Percentiles rank a stretch among this genome's conserved stretches.
These are phyloP conservation scores for Xylariaceae sp. DNA, from an alignment of 2,329 filamentous ascomycete species.

Conservation along the genomic window DNA sequence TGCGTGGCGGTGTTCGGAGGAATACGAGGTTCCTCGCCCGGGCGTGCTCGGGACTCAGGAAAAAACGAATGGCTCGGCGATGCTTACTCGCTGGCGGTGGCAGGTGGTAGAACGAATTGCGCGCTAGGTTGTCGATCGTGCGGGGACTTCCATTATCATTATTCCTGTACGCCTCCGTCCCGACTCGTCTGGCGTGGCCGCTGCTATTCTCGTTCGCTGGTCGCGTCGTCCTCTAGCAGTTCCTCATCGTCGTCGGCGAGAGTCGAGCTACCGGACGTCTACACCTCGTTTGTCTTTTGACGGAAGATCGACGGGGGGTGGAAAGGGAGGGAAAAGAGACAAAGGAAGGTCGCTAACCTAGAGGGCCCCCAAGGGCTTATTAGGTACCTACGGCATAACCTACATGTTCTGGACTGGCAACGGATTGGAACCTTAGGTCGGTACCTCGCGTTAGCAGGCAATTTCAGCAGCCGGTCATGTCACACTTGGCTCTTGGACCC, in stretches of 20 bases:
- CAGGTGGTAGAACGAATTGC: constrained; percentile 24
- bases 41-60: too few species aligned
- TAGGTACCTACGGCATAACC: neutral
- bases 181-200: too few species aligned
- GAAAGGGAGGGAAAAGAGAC: constrained; percentile 6
- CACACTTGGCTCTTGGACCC: constrained; percentile 14
- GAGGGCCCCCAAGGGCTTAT: neutral
- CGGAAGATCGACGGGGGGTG: constrained; percentile 10
- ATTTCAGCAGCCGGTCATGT: constrained; percentile 12
- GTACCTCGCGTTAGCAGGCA: constrained; percentile 12
- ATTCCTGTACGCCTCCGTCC: constrained; percentile 9
- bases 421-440: too few species aligned
- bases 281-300: constrained; percentile 3
- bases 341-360: constrained; percentile 1
- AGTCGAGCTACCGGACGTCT: constrained; percentile 18
- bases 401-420: too few species aligned
- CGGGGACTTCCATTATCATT: constrained; percentile 28
- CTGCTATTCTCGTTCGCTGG: constrained; percentile 6
- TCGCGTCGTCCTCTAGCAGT: constrained; percentile 23
- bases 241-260: constrained; percentile 26
- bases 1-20: constrained; percentile 33
- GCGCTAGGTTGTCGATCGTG: constrained; percentile 29
- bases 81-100: constrained; percentile 27
- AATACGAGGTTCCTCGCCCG: constrained; percentile 30
- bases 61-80: constrained; percentile 22